A percentile compares a stretch with the other conserved stretches of the same genome.
Conservation (phyloP, 108 stramenopile species). For the Asterionellopsis glacialis region DNA sequence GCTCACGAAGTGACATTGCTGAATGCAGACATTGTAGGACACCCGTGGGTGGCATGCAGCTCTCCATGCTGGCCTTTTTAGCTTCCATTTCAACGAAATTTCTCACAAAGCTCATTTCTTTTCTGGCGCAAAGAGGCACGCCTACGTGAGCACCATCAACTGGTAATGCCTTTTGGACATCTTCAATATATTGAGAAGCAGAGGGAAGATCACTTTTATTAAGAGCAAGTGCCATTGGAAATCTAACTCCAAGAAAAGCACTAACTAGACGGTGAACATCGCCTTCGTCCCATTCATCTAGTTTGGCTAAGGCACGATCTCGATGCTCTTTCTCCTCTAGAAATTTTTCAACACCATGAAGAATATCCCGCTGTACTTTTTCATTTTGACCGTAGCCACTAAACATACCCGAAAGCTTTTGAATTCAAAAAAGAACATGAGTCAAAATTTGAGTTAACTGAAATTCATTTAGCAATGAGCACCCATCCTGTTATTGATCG, state of each 20-base stretch:
- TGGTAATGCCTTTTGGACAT: slow-evolving; percentile 51
- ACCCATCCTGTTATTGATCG: not conserved
- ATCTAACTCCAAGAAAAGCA: slow-evolving; percentile 75
- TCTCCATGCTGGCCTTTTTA: slow-evolving; percentile 5
- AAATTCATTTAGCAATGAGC: not conserved
- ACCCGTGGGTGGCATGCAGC: slow-evolving; percentile 15
- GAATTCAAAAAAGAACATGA: not conserved
- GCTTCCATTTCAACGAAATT: slow-evolving; percentile 22
- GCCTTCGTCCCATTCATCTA: slow-evolving; percentile 64
- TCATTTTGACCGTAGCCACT: slow-evolving; percentile 82
- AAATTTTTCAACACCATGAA: slow-evolving; percentile 56
- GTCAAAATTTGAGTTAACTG: not conserved
- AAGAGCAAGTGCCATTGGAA: slow-evolving; percentile 85
- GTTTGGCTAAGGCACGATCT: slow-evolving; percentile 44
- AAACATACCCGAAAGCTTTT: slow-evolving; percentile 72
- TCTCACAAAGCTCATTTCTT: slow-evolving; percentile 74
- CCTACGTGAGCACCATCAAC: slow-evolving; percentile 75
- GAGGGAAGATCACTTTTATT: slow-evolving; percentile 81
- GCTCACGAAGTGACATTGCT: slow-evolving; percentile 53
- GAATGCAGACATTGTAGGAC: slow-evolving; percentile 77
- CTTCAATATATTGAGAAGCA: slow-evolving; percentile 29
- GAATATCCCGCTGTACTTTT: slow-evolving; percentile 40
- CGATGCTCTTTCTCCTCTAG: slow-evolving; percentile 42
- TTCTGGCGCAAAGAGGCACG: slow-evolving; percentile 53
- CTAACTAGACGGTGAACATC: slow-evolving; percentile 80